phyloP scores from a whole-genome alignment of 352 stramenopile genomes.

The Phytophthora parvispora region DNA sequence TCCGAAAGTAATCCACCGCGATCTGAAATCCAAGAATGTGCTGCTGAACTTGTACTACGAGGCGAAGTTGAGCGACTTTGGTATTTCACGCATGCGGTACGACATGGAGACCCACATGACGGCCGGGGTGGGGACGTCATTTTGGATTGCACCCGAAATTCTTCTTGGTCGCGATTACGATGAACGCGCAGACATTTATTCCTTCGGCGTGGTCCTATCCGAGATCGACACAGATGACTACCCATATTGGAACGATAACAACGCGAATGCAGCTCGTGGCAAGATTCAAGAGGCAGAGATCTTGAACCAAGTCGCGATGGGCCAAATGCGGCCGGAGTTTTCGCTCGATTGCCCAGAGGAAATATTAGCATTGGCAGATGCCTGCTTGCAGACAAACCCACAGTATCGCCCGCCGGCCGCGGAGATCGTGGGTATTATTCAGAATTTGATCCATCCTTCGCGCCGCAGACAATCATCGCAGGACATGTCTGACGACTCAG shows the following conservation, averaged over 20 bases:
- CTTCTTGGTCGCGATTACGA: slow-evolving; percentile 57
- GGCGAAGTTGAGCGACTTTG: slow-evolving; percentile 80
- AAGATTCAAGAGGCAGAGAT: slow-evolving; percentile 65
- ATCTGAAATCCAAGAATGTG: slow-evolving; percentile 59
- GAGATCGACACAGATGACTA: slow-evolving; percentile 69
- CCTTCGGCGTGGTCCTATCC: slow-evolving; percentile 55
- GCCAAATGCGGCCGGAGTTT: slow-evolving; percentile 53
- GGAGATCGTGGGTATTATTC: slow-evolving; percentile 51
- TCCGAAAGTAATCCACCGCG: slow-evolving; percentile 61
- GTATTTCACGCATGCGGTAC: slow-evolving; percentile 57
- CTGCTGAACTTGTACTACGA: slow-evolving; percentile 51
- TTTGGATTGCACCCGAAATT: slow-evolving; percentile 79
- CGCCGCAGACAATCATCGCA: slow-evolving; percentile 20
- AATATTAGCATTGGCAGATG: slow-evolving; percentile 53
- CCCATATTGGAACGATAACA: slow-evolving; percentile 60
- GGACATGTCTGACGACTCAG: slow-evolving; percentile 20
- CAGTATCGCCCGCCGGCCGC: slow-evolving; percentile 55
- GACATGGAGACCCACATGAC: slow-evolving; percentile 64
- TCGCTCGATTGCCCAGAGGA: slow-evolving; percentile 42
- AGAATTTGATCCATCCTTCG: slow-evolving; percentile 45
- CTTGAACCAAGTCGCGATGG: slow-evolving; percentile 53
- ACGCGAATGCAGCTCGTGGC: slow-evolving; percentile 27
- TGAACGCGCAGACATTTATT: slow-evolving; percentile 62
- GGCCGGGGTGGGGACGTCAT: slow-evolving; percentile 53
- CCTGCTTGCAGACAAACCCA: slow-evolving; percentile 57